These are phyloP conservation scores for Aristolochia contorta DNA, from an alignment of 164 flowering plant genomes.

Conservation along the genomic window DNA sequence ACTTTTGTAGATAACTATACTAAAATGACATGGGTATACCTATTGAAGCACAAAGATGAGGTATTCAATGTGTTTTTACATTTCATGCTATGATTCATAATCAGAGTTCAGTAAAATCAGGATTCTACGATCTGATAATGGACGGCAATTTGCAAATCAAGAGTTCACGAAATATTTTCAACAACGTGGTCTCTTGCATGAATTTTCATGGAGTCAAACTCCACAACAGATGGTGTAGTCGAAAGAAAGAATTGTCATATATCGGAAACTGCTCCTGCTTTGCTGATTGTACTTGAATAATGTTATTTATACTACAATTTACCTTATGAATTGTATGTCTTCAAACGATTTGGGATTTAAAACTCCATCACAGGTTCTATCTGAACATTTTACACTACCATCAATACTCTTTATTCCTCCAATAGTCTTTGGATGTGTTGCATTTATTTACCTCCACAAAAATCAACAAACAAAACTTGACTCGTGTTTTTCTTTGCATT, in stretches of 20 bases:
- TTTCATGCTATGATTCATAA: background rate
- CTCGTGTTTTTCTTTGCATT: background rate
- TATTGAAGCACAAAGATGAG: background rate
- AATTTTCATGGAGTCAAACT: conserved; percentile 2
- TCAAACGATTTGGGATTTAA: conserved; percentile 1
- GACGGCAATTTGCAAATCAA: background rate
- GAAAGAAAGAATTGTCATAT: too few species aligned
- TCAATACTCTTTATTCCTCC: too few species aligned
- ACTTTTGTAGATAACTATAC: too few species aligned
- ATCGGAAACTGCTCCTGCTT: too few species aligned
- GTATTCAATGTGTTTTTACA: background rate
- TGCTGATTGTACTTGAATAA: too few species aligned
- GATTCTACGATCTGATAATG: background rate
- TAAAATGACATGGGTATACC: background rate
- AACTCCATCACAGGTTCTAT: conserved; percentile 4
- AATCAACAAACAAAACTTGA: too few species aligned
- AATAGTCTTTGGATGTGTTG: too few species aligned
- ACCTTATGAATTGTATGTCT: too few species aligned
- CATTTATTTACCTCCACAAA: too few species aligned
- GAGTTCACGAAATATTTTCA: conserved; percentile 2
- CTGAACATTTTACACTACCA: too few species aligned
- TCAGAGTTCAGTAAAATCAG: background rate
- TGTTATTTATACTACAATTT: too few species aligned
- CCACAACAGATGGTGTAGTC: too few species aligned
- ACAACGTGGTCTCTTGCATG: background rate